Evolutionary conservation across 2,329 filamentous ascomycete genomes (phyloP).

Genomic region (Eutypa lata): DNA sequence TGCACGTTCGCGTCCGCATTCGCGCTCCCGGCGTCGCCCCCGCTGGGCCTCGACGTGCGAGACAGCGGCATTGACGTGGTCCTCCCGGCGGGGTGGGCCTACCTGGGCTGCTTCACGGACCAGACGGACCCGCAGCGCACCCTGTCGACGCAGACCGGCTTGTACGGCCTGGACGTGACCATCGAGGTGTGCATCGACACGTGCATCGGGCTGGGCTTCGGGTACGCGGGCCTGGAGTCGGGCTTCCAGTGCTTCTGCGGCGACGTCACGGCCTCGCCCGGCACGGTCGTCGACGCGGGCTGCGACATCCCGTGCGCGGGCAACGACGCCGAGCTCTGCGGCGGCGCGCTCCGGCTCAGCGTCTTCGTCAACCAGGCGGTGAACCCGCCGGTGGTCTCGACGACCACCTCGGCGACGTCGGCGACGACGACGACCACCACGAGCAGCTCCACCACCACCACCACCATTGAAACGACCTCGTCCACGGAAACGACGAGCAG

Average conservation of each 20-base stretch:
- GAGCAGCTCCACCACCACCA: background rate
- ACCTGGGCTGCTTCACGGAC: background rate
- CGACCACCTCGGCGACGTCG: background rate
- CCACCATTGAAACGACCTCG: background rate
- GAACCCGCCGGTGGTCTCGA: background rate
- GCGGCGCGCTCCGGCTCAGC: conserved; percentile 14
- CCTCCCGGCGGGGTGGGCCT: background rate
- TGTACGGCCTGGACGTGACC: background rate
- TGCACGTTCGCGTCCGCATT: background rate
- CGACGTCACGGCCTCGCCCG: background rate
- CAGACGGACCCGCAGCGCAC: background rate
- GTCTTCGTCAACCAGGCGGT: conserved; percentile 13
- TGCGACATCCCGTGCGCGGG: conserved; percentile 20
- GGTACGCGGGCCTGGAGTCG: conserved; percentile 41
- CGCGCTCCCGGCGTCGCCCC: background rate
- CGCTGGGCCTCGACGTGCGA: too few relatives aligned
- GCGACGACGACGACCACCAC: background rate
- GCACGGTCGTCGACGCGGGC: conserved; percentile 1
- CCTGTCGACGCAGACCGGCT: background rate
- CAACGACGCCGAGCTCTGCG: conserved; percentile 18
- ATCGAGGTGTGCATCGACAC: background rate
- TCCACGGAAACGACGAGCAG: too few relatives aligned
- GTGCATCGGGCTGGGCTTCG: conserved; percentile 18
- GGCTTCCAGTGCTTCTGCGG: conserved; percentile 43
- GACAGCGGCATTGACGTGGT: too few relatives aligned